phyloP scores from a whole-genome alignment of 1,139 yeast species.

The Taphrina sp. region DNA sequence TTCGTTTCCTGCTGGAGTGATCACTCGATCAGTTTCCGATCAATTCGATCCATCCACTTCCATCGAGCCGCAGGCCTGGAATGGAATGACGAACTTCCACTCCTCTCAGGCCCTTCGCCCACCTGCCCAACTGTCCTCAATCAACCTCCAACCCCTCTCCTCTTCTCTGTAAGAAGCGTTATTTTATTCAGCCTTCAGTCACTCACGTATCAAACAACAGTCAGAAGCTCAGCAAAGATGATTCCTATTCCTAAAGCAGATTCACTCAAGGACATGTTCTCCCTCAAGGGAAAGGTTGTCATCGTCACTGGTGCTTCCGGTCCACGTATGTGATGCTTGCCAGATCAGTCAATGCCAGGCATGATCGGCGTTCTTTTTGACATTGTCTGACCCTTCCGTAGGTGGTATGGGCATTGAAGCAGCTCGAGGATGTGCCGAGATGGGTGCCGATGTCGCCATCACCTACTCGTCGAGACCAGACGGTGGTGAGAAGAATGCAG shows the following conservation, averaged over 20 bases:
- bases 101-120: background rate
- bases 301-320: constrained; percentile 85
- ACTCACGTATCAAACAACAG: background rate
- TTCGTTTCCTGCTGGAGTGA: too few relatives aligned
- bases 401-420: constrained; percentile 66
- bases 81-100: too few relatives aligned
- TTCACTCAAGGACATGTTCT: constrained; percentile 42
- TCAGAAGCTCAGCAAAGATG: background rate
- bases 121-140: background rate
- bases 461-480: constrained; percentile 55
- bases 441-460: constrained; percentile 85
- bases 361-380: background rate
- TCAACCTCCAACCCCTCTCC: too few relatives aligned
- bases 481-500: constrained; percentile 62
- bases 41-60: too few relatives aligned
- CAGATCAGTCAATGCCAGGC: background rate
- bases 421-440: constrained; percentile 83
- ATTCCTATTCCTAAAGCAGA: constrained; percentile 15
- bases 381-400: background rate
- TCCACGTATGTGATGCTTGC: constrained; percentile 10
- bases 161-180: background rate
- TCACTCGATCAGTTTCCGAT: too few relatives aligned
- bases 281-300: constrained; percentile 77
- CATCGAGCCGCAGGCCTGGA: too few relatives aligned
- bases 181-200: background rate